These are phyloP conservation scores for Coemansia sp. DNA, from an alignment of 192 early-diverging fungal genomes.

Conservation along the genomic window DNA sequence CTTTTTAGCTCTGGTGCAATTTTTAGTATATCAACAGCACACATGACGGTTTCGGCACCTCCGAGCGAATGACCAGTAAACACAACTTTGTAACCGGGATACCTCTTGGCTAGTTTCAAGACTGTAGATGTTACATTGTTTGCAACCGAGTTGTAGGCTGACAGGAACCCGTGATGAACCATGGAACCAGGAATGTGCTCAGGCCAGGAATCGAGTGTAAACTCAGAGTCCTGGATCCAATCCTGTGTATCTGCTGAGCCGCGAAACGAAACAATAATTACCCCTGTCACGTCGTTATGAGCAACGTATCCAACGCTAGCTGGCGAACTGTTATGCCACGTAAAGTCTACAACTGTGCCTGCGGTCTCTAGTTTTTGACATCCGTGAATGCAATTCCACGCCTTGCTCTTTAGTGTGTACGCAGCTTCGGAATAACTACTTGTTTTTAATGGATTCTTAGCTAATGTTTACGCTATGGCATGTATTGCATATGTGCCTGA, in stretches of 20 bases:
- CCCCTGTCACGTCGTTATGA: slow-evolving; percentile 25
- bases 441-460: not conserved
- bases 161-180: slow-evolving; percentile 50
- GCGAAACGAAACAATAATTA: slow-evolving; percentile 39
- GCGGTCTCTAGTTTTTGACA: slow-evolving; percentile 24
- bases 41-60: slow-evolving; percentile 44
- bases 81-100: slow-evolving; percentile 41
- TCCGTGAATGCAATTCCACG: slow-evolving; percentile 32
- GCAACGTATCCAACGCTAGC: slow-evolving; percentile 41
- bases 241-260: slow-evolving; percentile 34
- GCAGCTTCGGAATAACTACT: slow-evolving; percentile 42
- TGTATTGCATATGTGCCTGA: too few species aligned
- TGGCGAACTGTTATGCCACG: slow-evolving; percentile 35
- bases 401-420: slow-evolving; percentile 15
- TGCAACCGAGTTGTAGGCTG: slow-evolving; percentile 40
- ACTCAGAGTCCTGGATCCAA: slow-evolving; percentile 48
- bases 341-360: slow-evolving; percentile 38
- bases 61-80: slow-evolving; percentile 55
- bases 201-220: slow-evolving; percentile 49
- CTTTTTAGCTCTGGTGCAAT: slow-evolving; percentile 21
- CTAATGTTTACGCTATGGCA: too few species aligned
- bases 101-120: slow-evolving; percentile 10
- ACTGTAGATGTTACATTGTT: slow-evolving; percentile 16
- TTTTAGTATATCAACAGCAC: slow-evolving; percentile 31
- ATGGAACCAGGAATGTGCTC: slow-evolving; percentile 36